Evolutionary conservation across 371 early-diverging fungal species (phyloP).

Genomic region (Syncephalastrum racemosum): DNA sequence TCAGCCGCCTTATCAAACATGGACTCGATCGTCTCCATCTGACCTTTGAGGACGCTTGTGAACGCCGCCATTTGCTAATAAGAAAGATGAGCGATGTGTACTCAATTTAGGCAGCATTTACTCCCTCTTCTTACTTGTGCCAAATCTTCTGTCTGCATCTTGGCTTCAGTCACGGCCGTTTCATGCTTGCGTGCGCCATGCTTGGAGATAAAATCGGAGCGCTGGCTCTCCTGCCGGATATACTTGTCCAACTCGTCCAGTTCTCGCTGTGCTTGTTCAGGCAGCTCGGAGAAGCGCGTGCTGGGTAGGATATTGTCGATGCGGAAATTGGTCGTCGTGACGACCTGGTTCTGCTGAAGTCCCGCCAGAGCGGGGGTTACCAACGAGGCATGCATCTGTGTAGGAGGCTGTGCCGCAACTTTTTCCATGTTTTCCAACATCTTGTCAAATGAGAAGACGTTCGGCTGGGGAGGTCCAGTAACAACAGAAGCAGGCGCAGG

Average conservation of each 20-base stretch:
- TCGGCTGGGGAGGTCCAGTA: constrained; percentile 20
- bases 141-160: constrained; percentile 26
- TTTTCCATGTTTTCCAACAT: constrained; percentile 29
- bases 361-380: constrained; percentile 24
- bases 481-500: background rate
- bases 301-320: constrained; percentile 40
- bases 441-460: constrained; percentile 33
- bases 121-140: constrained; percentile 25
- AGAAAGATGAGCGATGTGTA: no score
- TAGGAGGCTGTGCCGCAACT: constrained; percentile 29
- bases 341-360: constrained; percentile 35
- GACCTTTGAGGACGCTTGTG: constrained; percentile 26
- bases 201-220: constrained; percentile 37
- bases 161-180: constrained; percentile 25
- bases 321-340: constrained; percentile 41
- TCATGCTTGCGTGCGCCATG: constrained; percentile 32
- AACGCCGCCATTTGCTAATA: constrained; percentile 41
- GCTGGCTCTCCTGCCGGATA: constrained; percentile 37
- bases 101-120: background rate
- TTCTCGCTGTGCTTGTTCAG: constrained; percentile 45
- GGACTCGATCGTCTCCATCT: constrained; percentile 23
- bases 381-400: constrained; percentile 31
- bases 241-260: constrained; percentile 41
- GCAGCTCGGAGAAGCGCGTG: constrained; percentile 43
- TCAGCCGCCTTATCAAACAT: constrained; percentile 33